Conservation (phyloP, 2,329 filamentous ascomycete genomes). For the Ascosphaera pollenicola region DNA sequence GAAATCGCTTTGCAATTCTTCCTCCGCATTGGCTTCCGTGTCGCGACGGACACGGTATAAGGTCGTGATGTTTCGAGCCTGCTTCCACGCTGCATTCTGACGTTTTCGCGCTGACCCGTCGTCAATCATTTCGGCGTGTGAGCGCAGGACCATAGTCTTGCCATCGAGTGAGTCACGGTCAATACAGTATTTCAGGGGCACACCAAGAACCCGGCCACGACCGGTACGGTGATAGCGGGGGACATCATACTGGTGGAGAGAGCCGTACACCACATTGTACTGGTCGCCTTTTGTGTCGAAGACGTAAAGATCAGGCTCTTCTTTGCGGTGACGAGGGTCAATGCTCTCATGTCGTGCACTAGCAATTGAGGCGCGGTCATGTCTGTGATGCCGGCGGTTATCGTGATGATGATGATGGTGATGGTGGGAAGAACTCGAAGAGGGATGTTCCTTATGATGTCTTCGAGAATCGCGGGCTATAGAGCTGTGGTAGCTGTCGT, state of each 20-base stretch:
- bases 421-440: too few relatives aligned
- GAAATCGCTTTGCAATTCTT: constrained; percentile 12
- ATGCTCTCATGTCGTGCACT: background rate
- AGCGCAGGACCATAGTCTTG: constrained; percentile 16
- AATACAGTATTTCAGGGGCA: constrained; percentile 37
- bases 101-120: constrained; percentile 19
- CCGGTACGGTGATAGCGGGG: constrained; percentile 50
- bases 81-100: constrained; percentile 20
- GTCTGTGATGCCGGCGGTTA: too few relatives aligned
- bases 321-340: background rate
- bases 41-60: constrained; percentile 11
- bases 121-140: constrained; percentile 14
- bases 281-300: constrained; percentile 58
- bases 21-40: constrained; percentile 4
- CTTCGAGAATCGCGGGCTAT: background rate
- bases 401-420: too few relatives aligned
- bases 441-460: too few relatives aligned
- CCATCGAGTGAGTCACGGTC: constrained; percentile 35
- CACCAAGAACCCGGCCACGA: constrained; percentile 47
- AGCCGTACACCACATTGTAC: constrained; percentile 52
- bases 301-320: constrained; percentile 25
- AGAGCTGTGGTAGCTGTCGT: constrained; percentile 6
- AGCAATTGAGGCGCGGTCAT: too few relatives aligned
- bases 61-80: constrained; percentile 5
- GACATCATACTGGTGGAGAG: constrained; percentile 47